Base-by-base conservation (phyloP, 352 stramenopile species). In the Globisporangium spinosum region DNA sequence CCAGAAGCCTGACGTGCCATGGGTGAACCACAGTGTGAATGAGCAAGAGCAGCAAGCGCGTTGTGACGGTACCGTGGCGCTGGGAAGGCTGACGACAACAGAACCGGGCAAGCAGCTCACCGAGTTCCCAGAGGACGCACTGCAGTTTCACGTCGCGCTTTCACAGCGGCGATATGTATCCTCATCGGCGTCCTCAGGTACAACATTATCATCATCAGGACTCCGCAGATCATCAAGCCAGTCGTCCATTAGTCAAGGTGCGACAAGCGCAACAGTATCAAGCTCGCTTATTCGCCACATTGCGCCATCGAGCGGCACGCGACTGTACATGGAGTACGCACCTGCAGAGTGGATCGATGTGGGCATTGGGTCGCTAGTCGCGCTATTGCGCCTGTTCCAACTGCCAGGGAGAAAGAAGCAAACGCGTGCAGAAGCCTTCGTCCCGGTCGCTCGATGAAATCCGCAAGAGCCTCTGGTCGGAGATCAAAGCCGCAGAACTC, bases 271-370 rank as follows among this genome's bases (percentile, higher is more conserved):
- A 65, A 49, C n/a, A 69, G 61, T 12, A 62, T 63, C 62, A 29
- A 66, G 10, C 20, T 75, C 29, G 32, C 69, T 20, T 49, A 71
- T 43, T 70, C 67, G 29, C 20, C 67, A 49, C 59, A 53, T 23
- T 17, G 61, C 22, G 0, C 70, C 67, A 51, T 68, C 68, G 4
- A 70, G 65, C 43, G 70, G 72, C 6, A 74, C 69, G 55, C 78
- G 77, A 23, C 55, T 85, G 17, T 87, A 88, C 38, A 71, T 76
- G 45, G 91, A 93, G 69, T 95, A 89, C 34, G 81, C 82, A 0
- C 84, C 85, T 7, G 71, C 68, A 6, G 80, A 83, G 43, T 95
- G 84, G 82, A 79, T 65, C 34, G 83, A 91, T 29, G 85, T 95
- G 15, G 15, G 87, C 1, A 77, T 87, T 8, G 85, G 82, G 2